Evolutionary conservation across 352 stramenopile species (phyloP), one percentile per base, ranked within the genome.

Genomic region (Halophytophthora batemanensis): DNA sequence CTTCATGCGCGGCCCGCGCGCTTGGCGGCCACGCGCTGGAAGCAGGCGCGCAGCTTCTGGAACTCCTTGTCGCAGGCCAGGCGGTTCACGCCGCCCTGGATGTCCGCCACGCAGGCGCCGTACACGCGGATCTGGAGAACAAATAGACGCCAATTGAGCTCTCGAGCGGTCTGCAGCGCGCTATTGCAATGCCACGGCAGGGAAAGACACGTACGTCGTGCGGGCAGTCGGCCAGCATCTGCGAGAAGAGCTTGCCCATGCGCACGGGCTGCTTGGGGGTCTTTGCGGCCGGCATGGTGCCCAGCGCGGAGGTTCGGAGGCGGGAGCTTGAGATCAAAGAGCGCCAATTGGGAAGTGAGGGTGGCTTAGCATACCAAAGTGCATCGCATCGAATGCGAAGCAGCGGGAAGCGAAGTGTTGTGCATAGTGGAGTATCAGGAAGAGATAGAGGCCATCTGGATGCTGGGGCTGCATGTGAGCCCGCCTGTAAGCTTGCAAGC

Each of bases 61-160:
- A 92, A 92, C 67, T 92, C 82, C 39, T 71, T 64, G 22, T 85
- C 77, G 56, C 82, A 92, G 19, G 65, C 77, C 7, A 66, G 47
- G 44, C 67, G 71, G 40, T 66, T 64, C 14, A 89, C 61, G 29
- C 66, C 69, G 23, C 82, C 78, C 19, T 69, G 60, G 43, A 90
- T 72, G 39, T 74, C 66, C 41, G 82, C 78, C 29, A 92, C 82
- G 42, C 82, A 92, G 21, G 82, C 80, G 61, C 78, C 78, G 44
- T 92, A 92, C 35, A 88, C 74, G 66, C 87, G 77, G 42, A 92
- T 82, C 82, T 92, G 43, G 18, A 2, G 28, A 41, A 19, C 49
- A 34, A 6, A 57, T 10, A 11, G 12, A 42, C 39, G 36, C 52
- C 33, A 28, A 48, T 21, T 49, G 13, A 19, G 31, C 36, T 14